A percentile compares a stretch with the other conserved stretches of the same genome.
phyloP scores from a whole-genome alignment of 1,284 basidiomycete genomes.

The Amylostereum areolatum region DNA sequence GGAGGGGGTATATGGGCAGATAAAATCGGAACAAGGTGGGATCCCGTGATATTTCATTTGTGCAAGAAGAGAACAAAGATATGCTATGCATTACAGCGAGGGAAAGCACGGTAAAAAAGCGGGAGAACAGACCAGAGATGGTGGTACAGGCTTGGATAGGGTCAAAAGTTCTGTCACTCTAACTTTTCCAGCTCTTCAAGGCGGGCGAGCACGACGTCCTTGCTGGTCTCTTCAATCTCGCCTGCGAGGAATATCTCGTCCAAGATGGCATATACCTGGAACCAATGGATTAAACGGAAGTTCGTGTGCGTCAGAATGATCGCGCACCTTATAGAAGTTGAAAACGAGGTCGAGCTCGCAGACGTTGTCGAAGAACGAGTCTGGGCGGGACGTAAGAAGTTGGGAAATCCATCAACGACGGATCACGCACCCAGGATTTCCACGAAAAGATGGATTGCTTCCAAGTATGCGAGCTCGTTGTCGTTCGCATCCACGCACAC shows the following conservation, averaged over 20 bases:
- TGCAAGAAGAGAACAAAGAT: no score
- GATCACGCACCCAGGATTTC: slow-evolving; percentile 83
- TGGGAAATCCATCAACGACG: neutral
- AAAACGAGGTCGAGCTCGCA: slow-evolving; percentile 97
- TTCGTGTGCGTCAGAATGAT: neutral
- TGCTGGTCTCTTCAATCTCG: slow-evolving; percentile 97
- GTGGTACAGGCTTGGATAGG: no score
- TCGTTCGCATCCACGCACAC: slow-evolving; percentile 97
- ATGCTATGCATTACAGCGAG: no score
- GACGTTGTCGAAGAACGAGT: slow-evolving; percentile 97
- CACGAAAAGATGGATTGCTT: slow-evolving; percentile 97
- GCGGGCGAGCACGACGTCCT: slow-evolving; percentile 87
- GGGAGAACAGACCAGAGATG: no score
- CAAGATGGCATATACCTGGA: slow-evolving; percentile 90
- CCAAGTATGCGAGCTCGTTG: slow-evolving; percentile 95
- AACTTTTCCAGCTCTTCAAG: slow-evolving; percentile 89
- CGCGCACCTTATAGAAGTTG: slow-evolving; percentile 91
- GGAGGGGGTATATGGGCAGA: no score
- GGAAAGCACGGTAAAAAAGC: no score
- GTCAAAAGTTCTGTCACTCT: slow-evolving; percentile 38
- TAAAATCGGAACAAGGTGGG: no score
- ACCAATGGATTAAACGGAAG: neutral
- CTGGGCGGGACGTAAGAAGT: slow-evolving; percentile 32
- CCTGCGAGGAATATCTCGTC: slow-evolving; percentile 99
- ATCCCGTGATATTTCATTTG: no score